Evolutionary conservation across 257 asterid species (phyloP), one percentile per base, ranked within the genome.

Genomic region (Thymus quinquecostatus): DNA sequence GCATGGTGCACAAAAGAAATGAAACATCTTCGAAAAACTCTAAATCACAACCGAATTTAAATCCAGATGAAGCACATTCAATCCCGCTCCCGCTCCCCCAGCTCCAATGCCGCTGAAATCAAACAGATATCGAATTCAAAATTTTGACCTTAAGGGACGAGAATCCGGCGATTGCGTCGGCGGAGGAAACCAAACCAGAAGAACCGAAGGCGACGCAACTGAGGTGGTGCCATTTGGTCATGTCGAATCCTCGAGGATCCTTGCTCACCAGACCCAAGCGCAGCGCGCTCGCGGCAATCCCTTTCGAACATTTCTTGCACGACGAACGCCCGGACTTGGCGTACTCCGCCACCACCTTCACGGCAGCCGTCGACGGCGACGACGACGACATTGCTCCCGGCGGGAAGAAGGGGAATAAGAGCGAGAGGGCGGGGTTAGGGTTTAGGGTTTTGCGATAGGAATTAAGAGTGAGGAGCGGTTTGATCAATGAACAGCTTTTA

Each of bases 161-260:
- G 77, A 92, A 88, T 30, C 99, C 99, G 27, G 75, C 38, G 75
- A 95, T 82, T 9, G 84, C 81, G 28, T 85, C 95, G 9, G 78
- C 75, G 0, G 96, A 83, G 55, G 82, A 77, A 72, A 78, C 59
- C 1, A 86, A 70, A 30, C 50, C 75, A 54, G 90, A 75, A 60
- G 30, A 54, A 60, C 60, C 61, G 48, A 85, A 56, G 0, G 96
- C 88, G 59, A 88, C 86, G 81, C 98, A 95, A 40, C 75, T 72
- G 78, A 86, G 80, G 80, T 95, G 99, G 67, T 95, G 98, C 97
- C 99, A 92, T 68, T 95, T 91, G 40, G 98, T 88, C 86, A 75
- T 79, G 72, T 87, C 97, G 68, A 84, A 91, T 5, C 99, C 98
- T 73, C 95, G 83, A 14, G 96, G 85, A 69, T 86, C 97, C 78